These are phyloP conservation scores for Ophiostoma pallidulum DNA, from an alignment of 2,329 filamentous ascomycete genomes.

Conservation along the genomic window DNA sequence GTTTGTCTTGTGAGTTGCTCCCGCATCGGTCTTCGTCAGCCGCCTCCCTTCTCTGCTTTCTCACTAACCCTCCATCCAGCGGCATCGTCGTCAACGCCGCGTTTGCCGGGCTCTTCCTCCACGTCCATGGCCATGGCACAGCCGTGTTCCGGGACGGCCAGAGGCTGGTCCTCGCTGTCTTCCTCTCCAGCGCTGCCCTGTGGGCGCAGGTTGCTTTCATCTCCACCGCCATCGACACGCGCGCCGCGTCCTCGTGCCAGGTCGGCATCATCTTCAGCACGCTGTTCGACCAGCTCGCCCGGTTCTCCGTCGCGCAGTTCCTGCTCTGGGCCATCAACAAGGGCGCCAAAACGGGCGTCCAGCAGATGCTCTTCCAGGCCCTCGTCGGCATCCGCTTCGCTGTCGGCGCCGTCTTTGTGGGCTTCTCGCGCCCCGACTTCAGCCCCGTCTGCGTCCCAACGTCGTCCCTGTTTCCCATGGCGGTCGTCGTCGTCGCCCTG, in stretches of 20 bases:
- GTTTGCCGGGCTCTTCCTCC: constrained; percentile 36
- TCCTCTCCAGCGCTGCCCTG: constrained; percentile 40
- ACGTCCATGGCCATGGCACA: constrained; percentile 37
- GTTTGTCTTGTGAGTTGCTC: constrained; percentile 43
- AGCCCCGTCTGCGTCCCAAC: constrained; percentile 42
- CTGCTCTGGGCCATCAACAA: constrained; percentile 42
- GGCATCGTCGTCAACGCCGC: constrained; percentile 46
- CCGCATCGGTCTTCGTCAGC: no score
- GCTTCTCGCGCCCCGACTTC: constrained; percentile 43
- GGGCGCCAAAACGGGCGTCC: constrained; percentile 22
- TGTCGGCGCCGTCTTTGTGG: constrained; percentile 45
- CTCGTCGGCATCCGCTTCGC: constrained; percentile 39
- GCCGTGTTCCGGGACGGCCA: constrained; percentile 45
- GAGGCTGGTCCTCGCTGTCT: constrained; percentile 54
- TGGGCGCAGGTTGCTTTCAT: constrained; percentile 47
- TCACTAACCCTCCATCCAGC: constrained; percentile 27
- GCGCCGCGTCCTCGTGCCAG: constrained; percentile 38
- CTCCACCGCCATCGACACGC: constrained; percentile 36
- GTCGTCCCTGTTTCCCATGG: constrained; percentile 35
- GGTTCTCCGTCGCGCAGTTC: constrained; percentile 44
- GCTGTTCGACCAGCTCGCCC: constrained; percentile 47
- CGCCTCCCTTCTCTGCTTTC: neutral
- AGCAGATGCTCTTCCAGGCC: constrained; percentile 35
- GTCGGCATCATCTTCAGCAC: constrained; percentile 42
- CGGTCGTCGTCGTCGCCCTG: constrained; percentile 34